A percentile compares a stretch with the other conserved stretches of the same genome.
Conservation (phyloP, 345 rosid genomes). For the Boechera retrofracta region DNA sequence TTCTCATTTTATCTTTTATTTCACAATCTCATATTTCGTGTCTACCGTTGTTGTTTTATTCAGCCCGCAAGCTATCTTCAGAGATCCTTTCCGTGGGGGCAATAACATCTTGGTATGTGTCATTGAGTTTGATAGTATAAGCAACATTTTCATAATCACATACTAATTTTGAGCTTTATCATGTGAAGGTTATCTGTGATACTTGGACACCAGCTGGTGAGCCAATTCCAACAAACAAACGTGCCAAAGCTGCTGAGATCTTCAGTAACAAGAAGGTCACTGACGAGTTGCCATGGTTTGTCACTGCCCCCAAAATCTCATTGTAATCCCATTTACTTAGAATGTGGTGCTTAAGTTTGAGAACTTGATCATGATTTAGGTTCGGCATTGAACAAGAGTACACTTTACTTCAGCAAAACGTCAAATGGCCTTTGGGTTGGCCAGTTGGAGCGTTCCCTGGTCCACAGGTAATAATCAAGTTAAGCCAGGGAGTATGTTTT, state of each 20-base stretch:
- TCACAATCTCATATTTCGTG: constrained; percentile 23
- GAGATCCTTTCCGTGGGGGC: constrained; percentile 97
- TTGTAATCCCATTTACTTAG: not conserved
- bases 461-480: constrained; percentile 71
- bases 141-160: not conserved
- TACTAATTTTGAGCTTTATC: constrained; percentile 15
- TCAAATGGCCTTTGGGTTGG: constrained; percentile 99
- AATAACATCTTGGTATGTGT: constrained; percentile 89
- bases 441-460: constrained; percentile 98
- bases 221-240: constrained; percentile 98
- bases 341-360: constrained; percentile 1
- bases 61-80: constrained; percentile 97
- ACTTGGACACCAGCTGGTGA: constrained; percentile 93
- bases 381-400: constrained; percentile 98
- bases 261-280: constrained; percentile 72
- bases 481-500: not conserved
- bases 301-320: constrained; percentile 4
- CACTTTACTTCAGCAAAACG: constrained; percentile 85
- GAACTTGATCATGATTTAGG: constrained; percentile 48
- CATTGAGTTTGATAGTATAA: constrained; percentile 3
- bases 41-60: constrained; percentile 25
- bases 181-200: constrained; percentile 81
- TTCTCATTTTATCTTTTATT: not conserved
- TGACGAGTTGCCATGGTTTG: constrained; percentile 81
- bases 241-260: constrained; percentile 81